Percentiles rank a stretch among this genome's conserved stretches.
Conservation (phyloP, 345 rosid species). For the Durio zibethinus region DNA sequence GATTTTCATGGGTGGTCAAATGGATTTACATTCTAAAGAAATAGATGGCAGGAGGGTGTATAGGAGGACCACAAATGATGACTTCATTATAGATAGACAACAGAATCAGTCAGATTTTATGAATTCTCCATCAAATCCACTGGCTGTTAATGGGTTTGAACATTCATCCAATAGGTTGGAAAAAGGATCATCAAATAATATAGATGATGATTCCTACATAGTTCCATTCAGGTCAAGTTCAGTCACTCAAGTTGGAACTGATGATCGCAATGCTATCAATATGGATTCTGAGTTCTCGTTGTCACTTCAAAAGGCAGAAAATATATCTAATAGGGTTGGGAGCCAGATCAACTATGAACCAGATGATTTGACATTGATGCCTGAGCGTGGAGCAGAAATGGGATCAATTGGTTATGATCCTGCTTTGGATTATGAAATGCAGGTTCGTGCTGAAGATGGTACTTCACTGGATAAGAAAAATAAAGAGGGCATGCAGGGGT, state of each 20-base stretch:
- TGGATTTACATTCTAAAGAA: slow-evolving; percentile 46
- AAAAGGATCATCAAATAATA: slow-evolving; percentile 44
- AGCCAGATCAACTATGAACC: slow-evolving; percentile 65
- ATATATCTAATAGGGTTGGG: slow-evolving; percentile 29
- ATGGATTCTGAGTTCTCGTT: slow-evolving; percentile 61
- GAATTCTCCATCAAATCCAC: slow-evolving; percentile 42
- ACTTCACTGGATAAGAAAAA: slow-evolving; percentile 40
- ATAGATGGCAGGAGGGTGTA: slow-evolving; percentile 37
- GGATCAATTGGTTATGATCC: slow-evolving; percentile 63
- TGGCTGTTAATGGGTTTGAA: slow-evolving; percentile 52
- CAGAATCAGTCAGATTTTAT: slow-evolving; percentile 34
- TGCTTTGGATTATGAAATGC: slow-evolving; percentile 71
- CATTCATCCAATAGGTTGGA: slow-evolving; percentile 36
- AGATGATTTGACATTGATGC: slow-evolving; percentile 71
- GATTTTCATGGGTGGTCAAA: slow-evolving; percentile 34
- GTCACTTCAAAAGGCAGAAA: slow-evolving; percentile 39
- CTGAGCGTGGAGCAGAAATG: slow-evolving; percentile 61
- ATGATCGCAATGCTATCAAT: slow-evolving; percentile 48
- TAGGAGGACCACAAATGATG: slow-evolving; percentile 50
- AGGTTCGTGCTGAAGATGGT: slow-evolving; percentile 33
- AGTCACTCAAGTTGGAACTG: slow-evolving; percentile 39
- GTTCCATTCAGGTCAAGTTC: slow-evolving; percentile 51
- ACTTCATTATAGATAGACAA: slow-evolving; percentile 43
- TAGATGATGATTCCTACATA: slow-evolving; percentile 79
- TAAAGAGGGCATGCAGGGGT: slow-evolving; percentile 39